Evolutionary conservation across 108 stramenopile species (phyloP).

Genomic region (Licmophora abbreviata): DNA sequence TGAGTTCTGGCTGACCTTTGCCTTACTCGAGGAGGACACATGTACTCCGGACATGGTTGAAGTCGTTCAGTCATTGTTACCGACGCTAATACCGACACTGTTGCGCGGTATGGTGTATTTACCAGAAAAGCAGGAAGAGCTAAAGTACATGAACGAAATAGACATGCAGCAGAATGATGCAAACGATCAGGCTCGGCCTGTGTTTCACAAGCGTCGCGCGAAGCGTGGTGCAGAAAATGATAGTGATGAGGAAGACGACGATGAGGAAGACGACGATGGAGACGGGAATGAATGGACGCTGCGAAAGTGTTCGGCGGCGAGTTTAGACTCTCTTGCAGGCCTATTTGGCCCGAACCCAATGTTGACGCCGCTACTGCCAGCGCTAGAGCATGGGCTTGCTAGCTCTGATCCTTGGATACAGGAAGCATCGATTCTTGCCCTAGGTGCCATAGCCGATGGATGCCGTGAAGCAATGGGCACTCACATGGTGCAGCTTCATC

Average conservation of each 20-base stretch:
- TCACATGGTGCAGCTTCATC: slow-evolving; percentile 70
- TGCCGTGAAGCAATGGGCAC: slow-evolving; percentile 69
- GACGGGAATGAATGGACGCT: slow-evolving; percentile 86
- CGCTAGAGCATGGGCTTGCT: slow-evolving; percentile 59
- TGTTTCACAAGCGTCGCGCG: slow-evolving; percentile 59
- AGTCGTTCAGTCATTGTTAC: slow-evolving; percentile 33
- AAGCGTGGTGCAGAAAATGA: slow-evolving; percentile 35
- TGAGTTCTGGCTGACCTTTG: slow-evolving; percentile 87
- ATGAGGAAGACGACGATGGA: slow-evolving; percentile 46
- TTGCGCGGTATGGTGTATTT: slow-evolving; percentile 82
- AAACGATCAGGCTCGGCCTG: slow-evolving; percentile 62
- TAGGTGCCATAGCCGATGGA: slow-evolving; percentile 86
- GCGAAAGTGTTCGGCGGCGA: slow-evolving; percentile 83
- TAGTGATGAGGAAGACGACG: slow-evolving; percentile 36
- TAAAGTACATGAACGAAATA: slow-evolving; percentile 67
- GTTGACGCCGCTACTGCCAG: slow-evolving; percentile 71
- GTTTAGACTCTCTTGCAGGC: slow-evolving; percentile 67
- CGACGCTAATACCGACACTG: slow-evolving; percentile 67
- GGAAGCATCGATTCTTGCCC: slow-evolving; percentile 82
- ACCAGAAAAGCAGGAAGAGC: slow-evolving; percentile 58
- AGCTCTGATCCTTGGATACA: slow-evolving; percentile 78
- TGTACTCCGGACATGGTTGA: slow-evolving; percentile 56
- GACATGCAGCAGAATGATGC: slow-evolving; percentile 34
- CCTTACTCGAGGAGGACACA: slow-evolving; percentile 49
- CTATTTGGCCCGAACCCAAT: slow-evolving; percentile 58